Evolutionary conservation across 306 rosid species (phyloP).

Genomic region (Sophora flavescens): DNA sequence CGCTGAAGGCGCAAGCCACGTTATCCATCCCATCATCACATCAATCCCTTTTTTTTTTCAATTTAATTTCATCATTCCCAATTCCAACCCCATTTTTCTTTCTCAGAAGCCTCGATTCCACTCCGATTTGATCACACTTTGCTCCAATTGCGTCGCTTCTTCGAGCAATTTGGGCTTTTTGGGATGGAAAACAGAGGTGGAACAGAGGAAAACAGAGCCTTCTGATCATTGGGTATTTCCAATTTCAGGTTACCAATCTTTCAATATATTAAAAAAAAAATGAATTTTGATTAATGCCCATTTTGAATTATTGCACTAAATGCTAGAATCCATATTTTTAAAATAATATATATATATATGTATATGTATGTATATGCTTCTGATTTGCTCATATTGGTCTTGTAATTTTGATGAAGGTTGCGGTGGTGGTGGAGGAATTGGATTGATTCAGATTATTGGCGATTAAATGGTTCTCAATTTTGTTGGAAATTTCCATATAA

Average conservation of each 20-base stretch:
- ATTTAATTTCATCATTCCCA: neutral
- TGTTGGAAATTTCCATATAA: slow-evolving; percentile 23
- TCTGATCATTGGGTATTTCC: neutral
- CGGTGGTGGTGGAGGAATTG: slow-evolving; percentile 10
- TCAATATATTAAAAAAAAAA: neutral
- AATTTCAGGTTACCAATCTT: neutral
- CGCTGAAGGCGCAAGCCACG: slow-evolving; percentile 49
- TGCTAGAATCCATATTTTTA: neutral
- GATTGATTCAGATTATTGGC: slow-evolving; percentile 37
- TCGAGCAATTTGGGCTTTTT: slow-evolving; percentile 41
- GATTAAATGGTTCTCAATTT: slow-evolving; percentile 3
- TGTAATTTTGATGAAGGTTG: slow-evolving; percentile 41
- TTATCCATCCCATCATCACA: neutral
- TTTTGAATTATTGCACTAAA: neutral
- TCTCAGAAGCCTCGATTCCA: slow-evolving; percentile 9
- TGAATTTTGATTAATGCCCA: slow-evolving; percentile 29
- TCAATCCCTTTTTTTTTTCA: neutral
- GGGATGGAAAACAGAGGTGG: slow-evolving; percentile 34
- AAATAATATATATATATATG: no score
- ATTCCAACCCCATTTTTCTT: neutral
- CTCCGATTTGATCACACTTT: neutral
- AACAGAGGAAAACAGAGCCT: slow-evolving; percentile 37
- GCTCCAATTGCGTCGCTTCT: neutral
- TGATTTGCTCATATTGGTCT: neutral
- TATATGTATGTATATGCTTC: neutral